Evolutionary conservation across 495 filamentous ascomycete genomes (phyloP).

Genomic region (Immersiella caudata): DNA sequence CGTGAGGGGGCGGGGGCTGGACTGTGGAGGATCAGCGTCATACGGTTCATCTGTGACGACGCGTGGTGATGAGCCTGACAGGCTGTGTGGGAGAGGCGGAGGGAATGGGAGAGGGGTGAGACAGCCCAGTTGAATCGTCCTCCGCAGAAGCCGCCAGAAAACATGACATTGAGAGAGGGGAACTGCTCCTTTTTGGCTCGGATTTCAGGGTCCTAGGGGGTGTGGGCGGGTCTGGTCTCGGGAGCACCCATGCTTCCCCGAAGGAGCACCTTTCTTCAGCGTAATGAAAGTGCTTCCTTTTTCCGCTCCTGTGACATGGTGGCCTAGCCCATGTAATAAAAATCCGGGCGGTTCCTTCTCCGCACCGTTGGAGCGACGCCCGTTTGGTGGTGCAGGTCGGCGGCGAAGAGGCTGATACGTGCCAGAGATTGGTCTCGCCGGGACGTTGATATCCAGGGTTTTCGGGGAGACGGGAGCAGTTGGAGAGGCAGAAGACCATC

Average conservation of each 20-base stretch:
- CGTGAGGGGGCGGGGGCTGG: background rate
- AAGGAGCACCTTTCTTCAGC: conserved; percentile 6
- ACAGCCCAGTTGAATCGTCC: background rate
- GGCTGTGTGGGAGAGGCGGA: background rate
- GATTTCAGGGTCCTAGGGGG: conserved; percentile 19
- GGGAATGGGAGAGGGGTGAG: background rate
- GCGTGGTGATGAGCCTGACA: background rate
- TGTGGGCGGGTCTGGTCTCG: background rate
- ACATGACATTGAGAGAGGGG: background rate
- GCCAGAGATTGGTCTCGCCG: conserved; percentile 4
- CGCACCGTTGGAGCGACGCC: background rate
- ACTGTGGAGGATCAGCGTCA: background rate
- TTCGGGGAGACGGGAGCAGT: conserved; percentile 6
- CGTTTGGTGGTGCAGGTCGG: background rate
- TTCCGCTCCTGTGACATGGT: conserved; percentile 5
- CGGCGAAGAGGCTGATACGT: conserved; percentile 1
- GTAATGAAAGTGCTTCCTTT: conserved; percentile 16
- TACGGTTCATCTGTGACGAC: background rate
- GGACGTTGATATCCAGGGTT: conserved; percentile 13
- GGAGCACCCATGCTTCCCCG: background rate
- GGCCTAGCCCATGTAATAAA: background rate
- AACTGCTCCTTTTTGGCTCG: background rate
- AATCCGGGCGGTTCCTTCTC: background rate
- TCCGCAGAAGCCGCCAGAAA: conserved; percentile 19
- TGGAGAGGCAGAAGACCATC: conserved; percentile 11